Base-by-base conservation (phyloP, 345 rosid species). In the Hirschfeldia incana region DNA sequence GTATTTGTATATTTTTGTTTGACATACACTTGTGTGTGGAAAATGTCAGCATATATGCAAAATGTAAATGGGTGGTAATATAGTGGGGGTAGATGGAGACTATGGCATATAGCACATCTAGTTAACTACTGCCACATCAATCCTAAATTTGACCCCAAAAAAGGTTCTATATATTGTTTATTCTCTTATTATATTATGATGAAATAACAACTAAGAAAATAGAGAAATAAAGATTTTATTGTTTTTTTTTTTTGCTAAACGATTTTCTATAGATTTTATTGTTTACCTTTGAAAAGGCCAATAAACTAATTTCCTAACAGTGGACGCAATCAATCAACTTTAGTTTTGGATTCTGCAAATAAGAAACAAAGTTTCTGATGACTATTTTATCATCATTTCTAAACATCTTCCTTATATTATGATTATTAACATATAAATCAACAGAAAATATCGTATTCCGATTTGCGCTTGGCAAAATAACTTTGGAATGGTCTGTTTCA, bases 91-190 rank as follows among this genome's bases (percentile, higher is more conserved):
- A 74, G 78, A 68, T 79, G 60, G 65, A 68, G 78, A 68, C 62
- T 73, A 74, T 28, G 46, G 78, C 68, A 68, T 74, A 74, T 74
- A 74, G 55, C n/a, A 60, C 69, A 46, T 60, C 74, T 79, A 78
- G 32, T 67, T 62, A 79, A 69, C 74, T 61, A 79, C 78, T 73
- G 82, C 75, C 78, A 79, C 78, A 75, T 79, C 49, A 67, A 79
- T 68, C 74, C 37, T 61, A 11, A 6, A 77, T 59, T 65, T 78
- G 72, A 69, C 55, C 16, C 55, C 16, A 32, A n/a, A 61, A 76
- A 32, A 76, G 58, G 62, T 60, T 44, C 21, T 21, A 21, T 26
- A 6, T 49, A 15, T 15, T 49, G 5, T 34, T 65, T 36, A 9
- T 17, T 65, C 49, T 36, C 69, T 17, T 17, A 9, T 16, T 65